Evolutionary conservation across 1,139 yeast species (phyloP), one percentile per base, ranked within the genome.

Genomic region (Suzukiozyma palmioleophila): DNA sequence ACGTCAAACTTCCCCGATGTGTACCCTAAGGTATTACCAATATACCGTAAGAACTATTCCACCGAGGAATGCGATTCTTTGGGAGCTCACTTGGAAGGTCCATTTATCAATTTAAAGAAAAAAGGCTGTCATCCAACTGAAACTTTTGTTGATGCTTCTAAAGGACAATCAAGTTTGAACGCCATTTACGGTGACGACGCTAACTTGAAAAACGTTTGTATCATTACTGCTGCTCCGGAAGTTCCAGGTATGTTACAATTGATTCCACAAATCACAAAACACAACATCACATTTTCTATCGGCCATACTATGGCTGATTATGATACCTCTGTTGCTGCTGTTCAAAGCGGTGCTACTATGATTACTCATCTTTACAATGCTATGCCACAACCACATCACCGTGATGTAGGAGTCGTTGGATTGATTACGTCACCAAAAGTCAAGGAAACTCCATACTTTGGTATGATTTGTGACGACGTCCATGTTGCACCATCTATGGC

Each of bases 21-120:
- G 21, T 79, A 79, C 53, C 58, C 59, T 32, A 72, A 67, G 43
- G 78, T 76, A 9, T 59, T 79, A 42, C 81, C 81, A 3, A 53
- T 66, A 27, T 65, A 76, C 49, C 60, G 62, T 13, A 63, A 64
- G 28, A 57, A 66, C 24, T 56, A 77, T 34, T 50, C 61, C 6
- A 40, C 50, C 27, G 49, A 55, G 33, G 72, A 67, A 49, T 64
- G 76, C 12, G 84, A 79, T 51, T 70, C 76, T 5, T 60, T 79
- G 39, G 85, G 85, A 3, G 81, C 81, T n/a, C 85, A 79, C 50
- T 57, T 76, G 37, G 85, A 79, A 50, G 85, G 85, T 8, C 85
- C 85, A 3, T 78, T 79, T 52, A 71, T 79, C 44, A 75, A 71
- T 44, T 59, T 67, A 36, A 52, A 65, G 42, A 79, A 79, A 58